Evolutionary conservation across 768 basidiomycete species (phyloP).

Genomic region (Tricholoma terreum): DNA sequence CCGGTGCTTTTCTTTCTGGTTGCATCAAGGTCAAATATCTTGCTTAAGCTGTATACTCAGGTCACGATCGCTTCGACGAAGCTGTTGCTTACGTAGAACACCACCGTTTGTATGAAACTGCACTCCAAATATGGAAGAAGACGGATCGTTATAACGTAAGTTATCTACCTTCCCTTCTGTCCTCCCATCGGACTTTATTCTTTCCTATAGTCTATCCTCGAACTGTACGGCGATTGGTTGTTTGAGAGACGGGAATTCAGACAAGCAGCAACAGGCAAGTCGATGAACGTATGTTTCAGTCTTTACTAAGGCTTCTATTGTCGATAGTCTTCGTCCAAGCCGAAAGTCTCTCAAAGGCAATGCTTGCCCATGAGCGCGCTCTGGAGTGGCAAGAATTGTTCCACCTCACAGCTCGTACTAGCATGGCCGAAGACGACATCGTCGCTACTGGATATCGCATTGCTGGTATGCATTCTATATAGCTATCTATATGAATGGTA

Average conservation of each 20-base stretch:
- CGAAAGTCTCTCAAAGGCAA: slow-evolving; percentile 60
- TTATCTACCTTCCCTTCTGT: background rate
- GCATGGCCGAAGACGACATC: slow-evolving; percentile 53
- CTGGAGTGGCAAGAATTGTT: slow-evolving; percentile 92
- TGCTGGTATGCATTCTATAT: slow-evolving; percentile 54
- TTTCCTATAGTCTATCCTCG: slow-evolving; percentile 55
- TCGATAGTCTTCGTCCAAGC: slow-evolving; percentile 72
- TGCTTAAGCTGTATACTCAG: slow-evolving; percentile 33
- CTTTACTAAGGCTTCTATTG: background rate
- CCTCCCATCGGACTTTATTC: background rate
- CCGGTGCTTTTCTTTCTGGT: slow-evolving; percentile 45
- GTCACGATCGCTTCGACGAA: slow-evolving; percentile 70
- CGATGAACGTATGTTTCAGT: background rate
- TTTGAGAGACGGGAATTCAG: slow-evolving; percentile 81
- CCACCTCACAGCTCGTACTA: slow-evolving; percentile 60
- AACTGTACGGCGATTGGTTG: slow-evolving; percentile 82
- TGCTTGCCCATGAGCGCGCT: slow-evolving; percentile 85
- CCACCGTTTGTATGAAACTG: slow-evolving; percentile 72
- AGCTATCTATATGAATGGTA: background rate
- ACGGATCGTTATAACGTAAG: slow-evolving; percentile 63
- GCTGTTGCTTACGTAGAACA: slow-evolving; percentile 76
- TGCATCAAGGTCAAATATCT: background rate
- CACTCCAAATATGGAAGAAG: slow-evolving; percentile 70
- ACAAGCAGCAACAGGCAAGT: slow-evolving; percentile 77
- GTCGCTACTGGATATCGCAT: slow-evolving; percentile 69